Percentiles rank a stretch among this genome's conserved stretches.
These are phyloP conservation scores for Pleurotus tuber-regium DNA, from an alignment of 768 basidiomycete species.

Conservation along the genomic window DNA sequence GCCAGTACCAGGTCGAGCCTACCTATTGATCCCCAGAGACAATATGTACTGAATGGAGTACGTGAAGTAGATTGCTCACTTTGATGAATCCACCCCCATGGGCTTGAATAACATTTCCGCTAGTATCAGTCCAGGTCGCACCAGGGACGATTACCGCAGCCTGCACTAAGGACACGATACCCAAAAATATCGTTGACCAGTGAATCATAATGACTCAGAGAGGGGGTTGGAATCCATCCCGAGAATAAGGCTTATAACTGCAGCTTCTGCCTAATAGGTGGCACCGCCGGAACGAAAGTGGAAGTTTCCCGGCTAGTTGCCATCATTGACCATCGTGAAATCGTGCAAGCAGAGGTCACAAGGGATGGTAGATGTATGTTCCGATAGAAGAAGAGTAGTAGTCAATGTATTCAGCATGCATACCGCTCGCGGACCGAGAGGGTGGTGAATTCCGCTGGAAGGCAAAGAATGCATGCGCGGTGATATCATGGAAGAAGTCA, in stretches of 20 bases:
- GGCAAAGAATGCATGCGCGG: background rate
- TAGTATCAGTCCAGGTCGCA: constrained; percentile 60
- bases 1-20: constrained; percentile 57
- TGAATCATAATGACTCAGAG: background rate
- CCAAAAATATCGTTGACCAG: constrained; percentile 11
- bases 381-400: background rate
- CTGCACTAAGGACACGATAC: constrained; percentile 17
- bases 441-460: too few relatives aligned
- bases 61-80: constrained; percentile 23
- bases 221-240: background rate
- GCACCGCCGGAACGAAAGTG: background rate
- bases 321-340: background rate
- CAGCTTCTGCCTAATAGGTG: background rate
- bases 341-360: background rate
- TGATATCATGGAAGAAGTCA: constrained; percentile 1
- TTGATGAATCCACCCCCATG: constrained; percentile 61
- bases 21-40: constrained; percentile 30
- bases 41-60: background rate
- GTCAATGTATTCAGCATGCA: too few relatives aligned
- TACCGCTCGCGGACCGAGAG: too few relatives aligned
- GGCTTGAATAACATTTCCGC: constrained; percentile 59
- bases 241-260: background rate
- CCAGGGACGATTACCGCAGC: constrained; percentile 56
- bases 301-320: background rate
- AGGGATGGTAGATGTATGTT: background rate